Evolutionary conservation across 257 asterid genomes (phyloP).

Genomic region (Solanum pennellii): DNA sequence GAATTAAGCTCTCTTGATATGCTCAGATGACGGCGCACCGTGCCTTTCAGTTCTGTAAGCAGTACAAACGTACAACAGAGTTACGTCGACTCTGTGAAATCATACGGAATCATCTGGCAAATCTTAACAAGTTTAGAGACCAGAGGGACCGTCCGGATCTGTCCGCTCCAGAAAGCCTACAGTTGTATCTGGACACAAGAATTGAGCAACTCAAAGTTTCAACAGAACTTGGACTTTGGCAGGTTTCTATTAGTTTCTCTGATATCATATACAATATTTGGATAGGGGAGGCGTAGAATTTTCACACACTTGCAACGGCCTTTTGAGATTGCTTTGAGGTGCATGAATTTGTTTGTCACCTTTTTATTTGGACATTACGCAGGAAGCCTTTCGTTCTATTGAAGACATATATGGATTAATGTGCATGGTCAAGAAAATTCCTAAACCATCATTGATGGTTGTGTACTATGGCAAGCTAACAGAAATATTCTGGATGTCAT

Average conservation of each 20-base stretch:
- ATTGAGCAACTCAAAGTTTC: constrained; percentile 35
- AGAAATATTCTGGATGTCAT: constrained; percentile 28
- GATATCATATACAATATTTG: not conserved
- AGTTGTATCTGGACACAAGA: constrained; percentile 31
- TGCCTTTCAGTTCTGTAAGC: constrained; percentile 34
- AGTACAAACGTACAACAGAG: constrained; percentile 29
- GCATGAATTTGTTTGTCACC: not conserved
- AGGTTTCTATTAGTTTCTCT: constrained; percentile 11
- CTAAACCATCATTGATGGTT: constrained; percentile 25
- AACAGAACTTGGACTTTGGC: constrained; percentile 29
- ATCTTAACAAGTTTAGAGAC: constrained; percentile 32
- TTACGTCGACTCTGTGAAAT: constrained; percentile 30
- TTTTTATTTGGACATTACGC: not conserved
- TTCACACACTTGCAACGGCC: not conserved
- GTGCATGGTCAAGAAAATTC: constrained; percentile 27
- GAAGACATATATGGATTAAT: constrained; percentile 33
- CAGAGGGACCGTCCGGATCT: constrained; percentile 39
- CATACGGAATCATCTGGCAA: constrained; percentile 32
- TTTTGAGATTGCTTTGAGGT: not conserved
- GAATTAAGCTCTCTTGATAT: not conserved
- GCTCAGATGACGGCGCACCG: constrained; percentile 33
- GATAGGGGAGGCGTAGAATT: not conserved
- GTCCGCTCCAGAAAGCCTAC: constrained; percentile 29
- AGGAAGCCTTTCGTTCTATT: constrained; percentile 33
- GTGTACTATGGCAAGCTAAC: constrained; percentile 28